These are phyloP conservation scores for Massariosphaeria phaeospora DNA, from an alignment of 495 filamentous ascomycete genomes.

Conservation along the genomic window DNA sequence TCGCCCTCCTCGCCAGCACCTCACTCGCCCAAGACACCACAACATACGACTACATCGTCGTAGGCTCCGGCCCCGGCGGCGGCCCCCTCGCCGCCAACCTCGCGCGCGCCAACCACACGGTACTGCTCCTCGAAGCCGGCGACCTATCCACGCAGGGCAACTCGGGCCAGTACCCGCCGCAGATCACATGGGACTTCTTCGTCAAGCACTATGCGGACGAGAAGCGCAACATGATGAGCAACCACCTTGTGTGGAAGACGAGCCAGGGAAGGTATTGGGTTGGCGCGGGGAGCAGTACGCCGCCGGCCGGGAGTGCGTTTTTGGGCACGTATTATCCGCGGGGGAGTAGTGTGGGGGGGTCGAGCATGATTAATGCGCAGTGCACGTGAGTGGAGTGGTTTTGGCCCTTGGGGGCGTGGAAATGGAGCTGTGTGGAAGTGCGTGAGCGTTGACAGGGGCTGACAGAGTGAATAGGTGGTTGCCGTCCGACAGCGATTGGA, in stretches of 20 bases:
- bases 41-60: slow-evolving; percentile 37
- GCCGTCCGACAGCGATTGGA: slow-evolving; percentile 45
- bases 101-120: slow-evolving; percentile 28
- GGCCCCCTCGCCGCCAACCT: slow-evolving; percentile 30
- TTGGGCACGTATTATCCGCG: slow-evolving; percentile 50
- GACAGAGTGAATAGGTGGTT: slow-evolving; percentile 26
- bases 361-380: slow-evolving; percentile 50
- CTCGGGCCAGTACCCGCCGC: slow-evolving; percentile 12
- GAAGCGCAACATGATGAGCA: slow-evolving; percentile 32
- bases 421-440: too few relatives aligned
- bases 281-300: slow-evolving; percentile 32
- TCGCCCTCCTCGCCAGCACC: neutral
- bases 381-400: slow-evolving; percentile 42
- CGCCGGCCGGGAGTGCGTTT: slow-evolving; percentile 43
- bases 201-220: slow-evolving; percentile 32
- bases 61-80: slow-evolving; percentile 33
- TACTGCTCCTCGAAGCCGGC: slow-evolving; percentile 34
- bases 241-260: slow-evolving; percentile 39
- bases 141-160: slow-evolving; percentile 24
- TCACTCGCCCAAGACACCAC: slow-evolving; percentile 7
- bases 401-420: too few relatives aligned
- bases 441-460: neutral
- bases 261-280: slow-evolving; percentile 27
- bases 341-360: slow-evolving; percentile 47
- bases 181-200: slow-evolving; percentile 33